Evolutionary conservation across 2,329 filamentous ascomycete species (phyloP), one percentile per base, ranked within the genome.

Genomic region (Trichoderma sp.): DNA sequence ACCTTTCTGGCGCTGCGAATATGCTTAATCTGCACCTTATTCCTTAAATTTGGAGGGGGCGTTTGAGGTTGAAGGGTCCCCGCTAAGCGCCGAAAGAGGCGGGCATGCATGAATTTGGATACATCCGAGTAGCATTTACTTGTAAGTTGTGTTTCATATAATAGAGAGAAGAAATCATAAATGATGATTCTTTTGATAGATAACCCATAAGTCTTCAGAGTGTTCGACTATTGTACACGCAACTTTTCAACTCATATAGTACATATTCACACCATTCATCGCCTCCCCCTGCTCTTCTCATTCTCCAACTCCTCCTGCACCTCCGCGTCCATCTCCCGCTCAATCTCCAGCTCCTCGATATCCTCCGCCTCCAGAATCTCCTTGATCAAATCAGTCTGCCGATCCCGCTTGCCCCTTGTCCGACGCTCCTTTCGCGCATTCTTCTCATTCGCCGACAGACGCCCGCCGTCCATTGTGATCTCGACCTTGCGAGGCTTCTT

Each of bases 401-500:
- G 78, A 71, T 73, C 76, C 74, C 79, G 76, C 76, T 81, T 70
- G 66, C 80, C 78, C 77, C 83, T 86, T 8, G 79, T 79, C 70
- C 81, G 76, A 70, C 82, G 76, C 71, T 79, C 77, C 7, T 74
- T 72, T n/a, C 75, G 71, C 4, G 74, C 72, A 28, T 78, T 77
- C 75, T 76, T 80, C 75, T 82, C 81, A 14, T 72, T 75, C 3
- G 81, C 78, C 11, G 77, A 79, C 49, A 81, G 75, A 26, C 83
- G 79, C n/a, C 72, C 76, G 0, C 72, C 76, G 1, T 77, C 77
- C 76, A 77, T 76, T 5, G 71, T 66, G 28, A 78, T 74, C 58
- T 76, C 75, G n/a, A 84, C 79, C 56, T 81, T 80, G 71, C 76
- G 74, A 1, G 75, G 69, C 74, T 79, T 83, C 74, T 81, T 84